Evolutionary conservation across 148 eudicot species (phyloP), one percentile per base, ranked within the genome.

Genomic region (Nepenthes gracilis): DNA sequence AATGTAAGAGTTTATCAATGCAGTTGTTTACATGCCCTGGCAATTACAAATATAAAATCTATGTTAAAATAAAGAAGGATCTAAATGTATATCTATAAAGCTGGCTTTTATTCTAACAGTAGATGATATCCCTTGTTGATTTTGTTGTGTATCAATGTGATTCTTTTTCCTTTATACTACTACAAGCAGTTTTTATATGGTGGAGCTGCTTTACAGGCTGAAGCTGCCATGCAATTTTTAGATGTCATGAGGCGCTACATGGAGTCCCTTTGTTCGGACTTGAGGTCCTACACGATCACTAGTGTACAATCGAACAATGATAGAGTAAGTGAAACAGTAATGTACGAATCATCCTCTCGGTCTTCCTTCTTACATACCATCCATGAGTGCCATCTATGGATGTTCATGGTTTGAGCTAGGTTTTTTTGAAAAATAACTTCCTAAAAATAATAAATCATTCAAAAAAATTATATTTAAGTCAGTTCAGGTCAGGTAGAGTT

Each of bases 261-360:
- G 80, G 96, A 93, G 66, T 88, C 83, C 5, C 70, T 86, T 60
- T 93, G 91, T 78, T 72, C 95, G 51, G 85, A 88, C 70, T 63
- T 93, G 73, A 75, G 88, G 78, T 75, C 82, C 40, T 82, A 93
- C 74, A 73, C 98, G 64, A 93, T 88, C 70, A 93, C 98, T 63
- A 88, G 86, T 71, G 96, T 88, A 60, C 98, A 87, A 71, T 77
- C 94, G 68, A 79, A 83, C 65, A 68, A 78, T 70, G 98, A 93
- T 76, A 81, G 87, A 84, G 98, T 93, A 56, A 64, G 85, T 65
- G 33, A 37, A 67, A 63, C 1, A 40, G 43, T 6, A 50, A n/a
- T 1, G 35, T 49, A 13, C 15, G 2, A 57, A 35, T 14, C 36
- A 35, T 37, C 51, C 47, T 15, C 2, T 4, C 8, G 4, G 13